Percentiles rank a stretch among this genome's conserved stretches.
These are phyloP conservation scores for Diaporthe sp. DNA, from an alignment of 2,329 filamentous ascomycete genomes.

Conservation along the genomic window DNA sequence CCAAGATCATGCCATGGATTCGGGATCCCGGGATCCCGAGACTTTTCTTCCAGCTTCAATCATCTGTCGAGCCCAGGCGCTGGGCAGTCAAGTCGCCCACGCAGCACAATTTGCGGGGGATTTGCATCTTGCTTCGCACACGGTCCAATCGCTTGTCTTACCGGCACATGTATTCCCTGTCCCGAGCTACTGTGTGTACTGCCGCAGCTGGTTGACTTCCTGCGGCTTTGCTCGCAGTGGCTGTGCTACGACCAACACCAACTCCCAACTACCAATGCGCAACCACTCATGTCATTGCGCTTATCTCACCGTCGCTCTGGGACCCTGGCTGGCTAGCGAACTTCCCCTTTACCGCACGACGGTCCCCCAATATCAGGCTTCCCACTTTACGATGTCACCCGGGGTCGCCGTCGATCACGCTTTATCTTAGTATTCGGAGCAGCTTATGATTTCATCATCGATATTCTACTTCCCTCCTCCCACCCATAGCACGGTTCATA, in stretches of 20 bases:
- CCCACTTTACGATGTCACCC: conserved; percentile 17
- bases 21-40: neutral
- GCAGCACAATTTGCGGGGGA: conserved; percentile 14
- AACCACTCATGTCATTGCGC: conserved; percentile 14
- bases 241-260: conserved; percentile 30
- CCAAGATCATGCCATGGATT: neutral
- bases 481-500: conserved; percentile 12
- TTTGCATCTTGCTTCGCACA: conserved; percentile 25
- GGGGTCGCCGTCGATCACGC: conserved; percentile 26
- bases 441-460: conserved; percentile 30
- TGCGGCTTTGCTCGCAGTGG: conserved; percentile 17
- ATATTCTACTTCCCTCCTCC: conserved; percentile 27
- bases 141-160: conserved; percentile 28
- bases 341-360: neutral
- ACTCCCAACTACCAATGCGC: conserved; percentile 1
- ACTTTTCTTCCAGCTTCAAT: neutral
- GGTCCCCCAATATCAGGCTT: neutral
- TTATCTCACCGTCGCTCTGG: conserved; percentile 26
- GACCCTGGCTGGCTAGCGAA: neutral
- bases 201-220: neutral
- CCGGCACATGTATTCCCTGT: neutral
- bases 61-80: neutral
- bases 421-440: conserved; percentile 2
- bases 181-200: conserved; percentile 7
- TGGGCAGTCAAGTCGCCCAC: neutral